Base-by-base conservation (phyloP, 2,329 filamentous ascomycete species). In the Fusarium palustre region DNA sequence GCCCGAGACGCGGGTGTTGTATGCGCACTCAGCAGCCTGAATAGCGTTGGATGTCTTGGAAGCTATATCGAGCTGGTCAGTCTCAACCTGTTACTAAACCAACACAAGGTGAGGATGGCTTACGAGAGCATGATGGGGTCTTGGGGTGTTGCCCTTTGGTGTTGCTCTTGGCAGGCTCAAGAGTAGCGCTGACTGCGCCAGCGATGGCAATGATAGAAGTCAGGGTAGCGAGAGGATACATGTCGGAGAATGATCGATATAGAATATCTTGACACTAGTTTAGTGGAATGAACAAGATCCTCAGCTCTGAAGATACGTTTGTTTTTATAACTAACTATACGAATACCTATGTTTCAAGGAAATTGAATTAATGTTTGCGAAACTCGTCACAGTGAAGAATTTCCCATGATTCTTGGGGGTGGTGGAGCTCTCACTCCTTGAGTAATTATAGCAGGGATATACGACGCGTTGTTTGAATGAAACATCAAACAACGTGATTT, bases 1-100 rank as follows among this genome's bases (percentile, higher is more conserved):
- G 43, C 70, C 72, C 2, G 68, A 68, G 25, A 74, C 72, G 6
- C 72, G 72, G 10, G 72, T 74, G 61, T 74, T 74, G 55, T 73
- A 68, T 8, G 72, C 68, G 16, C 72, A 74, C 41, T 74, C 72
- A 48, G 72, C 72, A 2, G 72, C 72, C 57, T 74, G 72, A 22
- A 74, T 74, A 8, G 70, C 72, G 5, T 63, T 67, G 13, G 72
- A 73, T 45, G 53, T 60, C 46, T 74, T 74, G 36, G 72, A 55
- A 25, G 71, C 72, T 74, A 24, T 25, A 7, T 4, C 13, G 3
- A 4, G 1, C 28, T 1, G 7, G 20, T 56, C 7, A 62, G 41
- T 28, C 3, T 7, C 7, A 4, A 13, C 2, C 8, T 36, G 6
- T 12, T 7, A 1, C 7, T 4, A 11, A 6, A n/a, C 10, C 12